These are phyloP conservation scores for Penicillium sp. DNA, from an alignment of 2,329 filamentous ascomycete species.

Conservation along the genomic window DNA sequence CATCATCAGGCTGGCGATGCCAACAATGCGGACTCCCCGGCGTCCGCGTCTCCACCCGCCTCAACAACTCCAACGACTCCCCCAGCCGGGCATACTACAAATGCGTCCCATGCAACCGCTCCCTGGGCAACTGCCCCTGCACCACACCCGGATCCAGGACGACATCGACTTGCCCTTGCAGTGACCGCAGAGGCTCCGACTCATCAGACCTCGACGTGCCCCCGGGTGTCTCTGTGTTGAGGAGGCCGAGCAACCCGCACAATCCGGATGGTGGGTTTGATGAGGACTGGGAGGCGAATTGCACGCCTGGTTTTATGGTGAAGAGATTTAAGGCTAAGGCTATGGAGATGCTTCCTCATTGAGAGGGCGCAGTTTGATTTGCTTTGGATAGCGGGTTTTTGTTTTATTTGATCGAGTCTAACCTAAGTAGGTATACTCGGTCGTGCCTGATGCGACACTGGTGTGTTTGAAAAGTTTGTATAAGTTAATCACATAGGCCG, in stretches of 20 bases:
- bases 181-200: slow-evolving; percentile 12
- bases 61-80: background rate
- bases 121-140: slow-evolving; percentile 19
- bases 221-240: slow-evolving; percentile 6
- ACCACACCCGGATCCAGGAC: slow-evolving; percentile 15
- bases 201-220: slow-evolving; percentile 11
- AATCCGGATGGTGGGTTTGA: slow-evolving; percentile 20
- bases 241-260: slow-evolving; percentile 9
- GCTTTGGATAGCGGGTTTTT: background rate
- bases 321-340: slow-evolving; percentile 19
- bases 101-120: slow-evolving; percentile 20
- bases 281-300: slow-evolving; percentile 23
- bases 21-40: slow-evolving; percentile 19
- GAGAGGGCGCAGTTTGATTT: background rate
- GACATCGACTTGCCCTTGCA: slow-evolving; percentile 16
- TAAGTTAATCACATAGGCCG: background rate
- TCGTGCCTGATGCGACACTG: background rate
- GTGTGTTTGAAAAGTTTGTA: background rate
- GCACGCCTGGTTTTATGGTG: slow-evolving; percentile 20
- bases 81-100: slow-evolving; percentile 18
- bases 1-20: slow-evolving; percentile 15
- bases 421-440: background rate
- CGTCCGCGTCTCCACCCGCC: slow-evolving; percentile 10
- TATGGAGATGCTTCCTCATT: slow-evolving; percentile 11
- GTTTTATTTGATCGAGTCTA: background rate